Evolutionary conservation across 2,329 filamentous ascomycete species (phyloP), one percentile per base, ranked within the genome.

Genomic region (Fusarium tuaranense): DNA sequence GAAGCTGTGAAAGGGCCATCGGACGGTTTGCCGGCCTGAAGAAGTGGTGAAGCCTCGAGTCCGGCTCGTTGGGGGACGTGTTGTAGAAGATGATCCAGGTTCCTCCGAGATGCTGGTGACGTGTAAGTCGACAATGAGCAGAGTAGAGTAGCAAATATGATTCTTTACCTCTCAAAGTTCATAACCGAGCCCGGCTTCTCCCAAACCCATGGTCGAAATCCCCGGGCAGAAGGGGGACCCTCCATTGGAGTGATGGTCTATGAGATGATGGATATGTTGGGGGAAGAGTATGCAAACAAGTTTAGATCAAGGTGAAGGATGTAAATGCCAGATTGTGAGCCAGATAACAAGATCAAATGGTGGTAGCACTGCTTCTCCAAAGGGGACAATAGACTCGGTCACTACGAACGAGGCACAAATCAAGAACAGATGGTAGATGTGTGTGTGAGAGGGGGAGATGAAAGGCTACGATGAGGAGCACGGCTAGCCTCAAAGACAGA

Each of bases 1-100:
- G 64, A 78, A 75, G 70, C 76, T 78, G 69, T 79, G 78, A 57
- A 80, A 80, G 18, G 78, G 76, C 78, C 78, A 79, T 68, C 61
- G 60, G 55, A 78, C 71, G 18, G 77, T 79, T 58, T 75, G 77
- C 57, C 77, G 77, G 41, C 76, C 78, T 20, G 77, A 79, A 12
- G 78, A 78, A 68, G 69, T 72, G 44, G 77, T 79, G 67, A 78
- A 76, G 67, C 74, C 76, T 53, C 78, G 77, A 60, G 78, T 79
- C 30, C 76, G 76, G 51, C 70, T 64, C 20, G 76, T 73, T 34
- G 64, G 70, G 14, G 76, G 73, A 36, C 71, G 65, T 57, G 76
- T 68, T 32, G 51, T 65, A 4, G 75, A 57, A 16, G 63, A 61
- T n/a, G 75, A 69, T 60, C 70, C 73, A 61, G 76, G 76, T 46